phyloP scores from a whole-genome alignment of 345 rosid species.

The Sisymbrium irio region DNA sequence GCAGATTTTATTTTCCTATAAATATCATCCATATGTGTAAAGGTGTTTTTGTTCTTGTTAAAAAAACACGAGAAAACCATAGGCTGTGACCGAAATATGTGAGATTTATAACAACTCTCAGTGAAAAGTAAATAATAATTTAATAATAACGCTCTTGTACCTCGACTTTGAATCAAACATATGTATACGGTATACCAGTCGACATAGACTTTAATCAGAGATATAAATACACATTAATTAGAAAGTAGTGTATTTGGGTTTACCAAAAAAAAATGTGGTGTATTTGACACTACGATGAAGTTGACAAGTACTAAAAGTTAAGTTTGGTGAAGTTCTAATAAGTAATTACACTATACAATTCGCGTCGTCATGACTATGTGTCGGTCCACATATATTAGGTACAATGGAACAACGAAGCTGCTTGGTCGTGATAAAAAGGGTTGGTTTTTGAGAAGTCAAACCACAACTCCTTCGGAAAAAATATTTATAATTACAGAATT shows the following conservation, averaged over 20 bases:
- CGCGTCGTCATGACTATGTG: slow-evolving; percentile 22
- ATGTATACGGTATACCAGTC: background rate
- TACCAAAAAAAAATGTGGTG: too few relatives aligned
- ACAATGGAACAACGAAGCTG: slow-evolving; percentile 38
- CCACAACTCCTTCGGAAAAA: slow-evolving; percentile 10
- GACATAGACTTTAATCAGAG: slow-evolving; percentile 9
- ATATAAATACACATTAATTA: background rate
- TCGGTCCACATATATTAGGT: slow-evolving; percentile 38
- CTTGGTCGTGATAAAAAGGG: slow-evolving; percentile 28
- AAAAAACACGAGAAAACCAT: background rate
- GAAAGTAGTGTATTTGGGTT: slow-evolving; percentile 32
- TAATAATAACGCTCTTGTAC: slow-evolving; percentile 8
- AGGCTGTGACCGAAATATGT: background rate
- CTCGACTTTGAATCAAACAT: slow-evolving; percentile 18
- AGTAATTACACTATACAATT: slow-evolving; percentile 20
- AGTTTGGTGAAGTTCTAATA: slow-evolving; percentile 36
- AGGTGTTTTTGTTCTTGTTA: background rate
- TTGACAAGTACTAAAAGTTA: slow-evolving; percentile 28
- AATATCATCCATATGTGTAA: background rate
- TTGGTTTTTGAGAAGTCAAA: slow-evolving; percentile 25
- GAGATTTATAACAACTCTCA: background rate
- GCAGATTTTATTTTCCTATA: background rate
- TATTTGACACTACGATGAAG: slow-evolving; percentile 27
- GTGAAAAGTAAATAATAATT: background rate
- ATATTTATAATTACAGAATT: background rate